Evolutionary conservation across 345 rosid genomes (phyloP), one percentile per base, ranked within the genome.

Genomic region (Pseudoturritis turrita): DNA sequence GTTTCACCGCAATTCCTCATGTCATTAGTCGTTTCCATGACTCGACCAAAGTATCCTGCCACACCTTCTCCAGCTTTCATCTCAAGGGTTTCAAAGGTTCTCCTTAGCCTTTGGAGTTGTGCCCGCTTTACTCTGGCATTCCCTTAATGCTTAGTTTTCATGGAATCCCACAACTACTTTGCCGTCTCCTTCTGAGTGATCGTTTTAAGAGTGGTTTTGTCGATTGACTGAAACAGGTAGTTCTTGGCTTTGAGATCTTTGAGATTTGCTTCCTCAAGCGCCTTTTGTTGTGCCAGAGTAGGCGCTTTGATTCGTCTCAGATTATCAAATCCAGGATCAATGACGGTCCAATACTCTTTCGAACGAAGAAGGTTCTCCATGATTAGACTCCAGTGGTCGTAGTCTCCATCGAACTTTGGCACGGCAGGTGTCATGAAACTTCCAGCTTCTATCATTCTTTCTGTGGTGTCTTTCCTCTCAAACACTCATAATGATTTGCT

Each of bases 271-370:
- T 57, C 62, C 0, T 36, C 28, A 0, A 57, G 2, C 0, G 17
- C n/a, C 6, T 35, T 33, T 0, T 57, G 62, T 2, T 57, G 45
- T 1, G 29, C 18, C 0, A 15, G 13, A 0, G 0, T 7, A 0
- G 59, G 37, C 2, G 10, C 0, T 3, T 0, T 2, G 5, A 28
- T 3, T 1, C 1, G 2, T 0, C 21, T 7, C 12, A 53, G 5
- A 6, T 28, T 3, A 0, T 17, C 8, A 1, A 9, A 31, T 0
- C 41, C 41, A 0, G 41, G 14, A 0, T 31, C 7, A 0, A 55
- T 17, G 0, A 28, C 3, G 0, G 6, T 1, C 25, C 41, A 55
- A 0, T 31, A 55, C 1, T 55, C 61, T 2, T 55, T 55, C 0
- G 25, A 55, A 0, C 61, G 8, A 0, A 55, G n/a, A 1, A 55